Evolutionary conservation across 768 basidiomycete genomes (phyloP).

Genomic region (Daedaleopsis sinensis): DNA sequence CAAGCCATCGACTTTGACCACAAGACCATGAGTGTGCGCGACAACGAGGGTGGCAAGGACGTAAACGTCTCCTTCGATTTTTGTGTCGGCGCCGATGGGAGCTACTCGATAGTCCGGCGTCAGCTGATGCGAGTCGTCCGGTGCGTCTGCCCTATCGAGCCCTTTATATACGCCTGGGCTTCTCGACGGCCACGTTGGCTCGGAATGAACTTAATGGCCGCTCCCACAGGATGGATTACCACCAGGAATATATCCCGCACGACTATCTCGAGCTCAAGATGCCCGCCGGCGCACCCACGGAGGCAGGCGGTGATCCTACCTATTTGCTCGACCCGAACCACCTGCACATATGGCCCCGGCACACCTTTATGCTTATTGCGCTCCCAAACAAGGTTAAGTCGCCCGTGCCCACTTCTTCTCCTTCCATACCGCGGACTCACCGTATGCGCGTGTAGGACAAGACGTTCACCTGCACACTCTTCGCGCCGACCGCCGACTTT

Average conservation of each 20-base stretch:
- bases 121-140: constrained; percentile 95
- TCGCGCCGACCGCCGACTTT: constrained; percentile 81
- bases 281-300: constrained; percentile 67
- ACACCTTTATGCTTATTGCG: constrained; percentile 99
- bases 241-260: constrained; percentile 93
- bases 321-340: constrained; percentile 93
- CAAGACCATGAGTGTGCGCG: constrained; percentile 55
- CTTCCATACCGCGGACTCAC: constrained; percentile 22
- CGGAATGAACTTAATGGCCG: constrained; percentile 7
- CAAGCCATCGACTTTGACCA: constrained; percentile 74
- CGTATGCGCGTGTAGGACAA: constrained; percentile 66
- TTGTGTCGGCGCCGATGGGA: constrained; percentile 93
- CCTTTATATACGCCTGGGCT: constrained; percentile 15
- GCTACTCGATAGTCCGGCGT: constrained; percentile 86
- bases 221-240: constrained; percentile 82
- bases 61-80: constrained; percentile 65
- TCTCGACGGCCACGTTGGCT: constrained; percentile 6
- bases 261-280: constrained; percentile 97
- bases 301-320: constrained; percentile 57
- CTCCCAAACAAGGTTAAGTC: constrained; percentile 89
- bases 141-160: constrained; percentile 49
- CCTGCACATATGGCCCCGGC: constrained; percentile 99
- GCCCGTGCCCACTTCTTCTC: constrained; percentile 30
- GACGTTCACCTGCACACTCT: constrained; percentile 96
- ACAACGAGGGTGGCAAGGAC: constrained; percentile 46